Conservation (phyloP, 345 rosid genomes). For the Trapa incisa region DNA sequence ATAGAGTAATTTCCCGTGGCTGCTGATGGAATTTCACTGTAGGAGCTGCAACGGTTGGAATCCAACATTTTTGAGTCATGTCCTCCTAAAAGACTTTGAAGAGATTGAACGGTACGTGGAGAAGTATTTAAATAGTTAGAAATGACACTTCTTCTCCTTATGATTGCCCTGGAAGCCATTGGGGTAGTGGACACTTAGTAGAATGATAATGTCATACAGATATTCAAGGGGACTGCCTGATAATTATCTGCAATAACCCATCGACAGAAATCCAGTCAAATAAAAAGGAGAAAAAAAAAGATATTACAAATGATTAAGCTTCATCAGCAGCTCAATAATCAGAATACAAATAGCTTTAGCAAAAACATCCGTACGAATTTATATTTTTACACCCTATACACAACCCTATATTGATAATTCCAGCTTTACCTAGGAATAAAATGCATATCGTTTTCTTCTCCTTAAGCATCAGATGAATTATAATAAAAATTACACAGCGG, state of each 20-base stretch:
- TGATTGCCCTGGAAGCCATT: slow-evolving; percentile 69
- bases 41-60: slow-evolving; percentile 17
- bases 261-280: background rate
- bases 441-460: background rate
- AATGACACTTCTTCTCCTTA: slow-evolving; percentile 38
- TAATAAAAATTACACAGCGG: background rate
- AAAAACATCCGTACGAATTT: background rate
- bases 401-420: background rate
- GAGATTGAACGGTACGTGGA: slow-evolving; percentile 16
- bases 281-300: background rate
- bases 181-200: slow-evolving; percentile 11
- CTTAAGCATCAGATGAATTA: background rate
- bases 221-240: background rate
- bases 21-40: slow-evolving; percentile 6
- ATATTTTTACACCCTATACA: background rate
- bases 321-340: background rate
- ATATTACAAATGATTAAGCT: background rate
- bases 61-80: slow-evolving; percentile 16
- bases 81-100: slow-evolving; percentile 19
- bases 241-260: background rate
- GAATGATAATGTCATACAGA: slow-evolving; percentile 11
- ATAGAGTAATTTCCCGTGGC: slow-evolving; percentile 9
- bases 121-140: slow-evolving; percentile 29
- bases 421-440: background rate
- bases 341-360: background rate